A percentile compares a stretch with the other conserved stretches of the same genome.
These are phyloP conservation scores for Xerocomellus dryophilus DNA, from an alignment of 768 basidiomycete genomes.

Conservation along the genomic window DNA sequence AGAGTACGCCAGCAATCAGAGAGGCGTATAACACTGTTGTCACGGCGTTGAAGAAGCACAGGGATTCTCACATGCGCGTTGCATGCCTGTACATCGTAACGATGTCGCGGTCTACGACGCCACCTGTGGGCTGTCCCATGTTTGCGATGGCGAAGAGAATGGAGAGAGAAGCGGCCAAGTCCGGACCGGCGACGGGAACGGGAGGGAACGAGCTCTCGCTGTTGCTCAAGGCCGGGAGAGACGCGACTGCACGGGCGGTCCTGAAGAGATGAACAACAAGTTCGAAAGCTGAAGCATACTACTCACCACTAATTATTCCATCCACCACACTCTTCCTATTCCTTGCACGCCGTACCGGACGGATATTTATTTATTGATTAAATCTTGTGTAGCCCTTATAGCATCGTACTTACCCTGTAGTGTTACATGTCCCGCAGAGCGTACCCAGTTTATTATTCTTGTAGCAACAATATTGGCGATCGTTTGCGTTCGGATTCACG, in stretches of 20 bases:
- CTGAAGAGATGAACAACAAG: slow-evolving; percentile 33
- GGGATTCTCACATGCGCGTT: slow-evolving; percentile 87
- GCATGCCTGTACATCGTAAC: slow-evolving; percentile 85
- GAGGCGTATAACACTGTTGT: slow-evolving; percentile 82
- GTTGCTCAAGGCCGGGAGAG: slow-evolving; percentile 85
- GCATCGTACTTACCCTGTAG: slow-evolving; percentile 17
- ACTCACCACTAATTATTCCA: slow-evolving; percentile 16
- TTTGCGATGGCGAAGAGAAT: slow-evolving; percentile 53
- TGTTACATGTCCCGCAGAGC: slow-evolving; percentile 4
- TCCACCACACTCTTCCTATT: not conserved
- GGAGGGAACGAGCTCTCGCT: slow-evolving; percentile 83
- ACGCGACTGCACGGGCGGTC: slow-evolving; percentile 72
- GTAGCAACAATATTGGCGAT: slow-evolving; percentile 18
- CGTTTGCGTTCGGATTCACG: not conserved
- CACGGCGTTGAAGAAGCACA: slow-evolving; percentile 71
- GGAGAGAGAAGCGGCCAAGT: slow-evolving; percentile 39
- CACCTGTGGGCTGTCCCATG: slow-evolving; percentile 48
- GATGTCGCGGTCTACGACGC: slow-evolving; percentile 65
- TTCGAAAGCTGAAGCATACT: not conserved
- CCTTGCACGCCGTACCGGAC: not conserved
- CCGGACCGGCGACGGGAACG: slow-evolving; percentile 71
- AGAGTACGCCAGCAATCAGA: slow-evolving; percentile 52
- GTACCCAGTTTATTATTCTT: slow-evolving; percentile 14
- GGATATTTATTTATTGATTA: slow-evolving; percentile 29
- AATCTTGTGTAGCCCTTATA: slow-evolving; percentile 31